These are phyloP conservation scores for Cadophora gregata DNA, from an alignment of 2,329 filamentous ascomycete genomes.

Conservation along the genomic window DNA sequence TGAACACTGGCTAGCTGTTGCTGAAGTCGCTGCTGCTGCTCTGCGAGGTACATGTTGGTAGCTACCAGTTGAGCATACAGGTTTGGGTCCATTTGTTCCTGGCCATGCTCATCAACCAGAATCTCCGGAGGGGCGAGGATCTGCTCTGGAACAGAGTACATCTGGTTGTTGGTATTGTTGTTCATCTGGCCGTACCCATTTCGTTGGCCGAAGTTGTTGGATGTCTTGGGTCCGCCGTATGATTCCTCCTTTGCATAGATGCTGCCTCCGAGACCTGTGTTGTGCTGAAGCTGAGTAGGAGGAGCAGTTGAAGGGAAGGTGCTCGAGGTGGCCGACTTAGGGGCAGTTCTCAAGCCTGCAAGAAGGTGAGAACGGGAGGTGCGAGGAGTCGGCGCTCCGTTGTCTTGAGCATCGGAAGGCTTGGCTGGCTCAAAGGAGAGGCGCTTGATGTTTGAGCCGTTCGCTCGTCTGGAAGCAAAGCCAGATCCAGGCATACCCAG, in stretches of 20 bases:
- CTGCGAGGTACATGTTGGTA: conserved; percentile 89
- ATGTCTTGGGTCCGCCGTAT: conserved; percentile 45
- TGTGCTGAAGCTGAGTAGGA: conserved; percentile 57
- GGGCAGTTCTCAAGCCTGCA: conserved; percentile 89
- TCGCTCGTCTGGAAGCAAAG: conserved; percentile 82
- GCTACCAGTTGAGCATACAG: conserved; percentile 88
- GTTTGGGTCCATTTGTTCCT: conserved; percentile 81
- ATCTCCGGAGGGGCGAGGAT: conserved; percentile 84
- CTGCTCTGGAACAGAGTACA: conserved; percentile 80
- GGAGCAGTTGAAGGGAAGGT: conserved; percentile 72
- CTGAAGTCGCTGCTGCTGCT: conserved; percentile 93
- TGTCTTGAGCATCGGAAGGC: conserved; percentile 70
- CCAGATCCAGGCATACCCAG: conserved; percentile 79
- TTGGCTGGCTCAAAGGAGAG: conserved; percentile 78
- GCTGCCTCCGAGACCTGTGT: conserved; percentile 39
- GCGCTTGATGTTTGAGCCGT: conserved; percentile 85
- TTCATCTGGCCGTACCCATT: conserved; percentile 51
- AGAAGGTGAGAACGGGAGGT: conserved; percentile 95
- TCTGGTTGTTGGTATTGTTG: conserved; percentile 55
- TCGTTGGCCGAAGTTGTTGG: conserved; percentile 42
- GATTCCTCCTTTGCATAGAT: conserved; percentile 44
- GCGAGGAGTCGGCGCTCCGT: conserved; percentile 79
- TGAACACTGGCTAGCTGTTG: conserved; percentile 89
- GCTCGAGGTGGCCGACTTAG: conserved; percentile 79
- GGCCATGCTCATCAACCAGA: conserved; percentile 71